Percentiles rank a stretch among this genome's conserved stretches.
Evolutionary conservation across 2,329 filamentous ascomycete species (phyloP).

Genomic region (Podosphaera fusca): DNA sequence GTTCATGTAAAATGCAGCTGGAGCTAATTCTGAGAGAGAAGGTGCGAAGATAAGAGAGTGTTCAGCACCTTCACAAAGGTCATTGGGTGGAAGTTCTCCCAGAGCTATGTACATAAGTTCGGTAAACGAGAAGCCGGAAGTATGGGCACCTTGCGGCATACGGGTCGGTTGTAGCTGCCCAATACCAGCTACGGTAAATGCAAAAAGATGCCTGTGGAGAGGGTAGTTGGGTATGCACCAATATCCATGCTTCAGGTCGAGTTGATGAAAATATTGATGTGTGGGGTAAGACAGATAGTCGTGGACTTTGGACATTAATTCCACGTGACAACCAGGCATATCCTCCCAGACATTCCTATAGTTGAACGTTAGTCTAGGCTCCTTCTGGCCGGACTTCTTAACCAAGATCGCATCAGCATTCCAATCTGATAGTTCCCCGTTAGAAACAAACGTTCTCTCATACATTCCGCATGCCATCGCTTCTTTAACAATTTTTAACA

Average conservation of each 20-base stretch:
- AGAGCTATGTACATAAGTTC: neutral
- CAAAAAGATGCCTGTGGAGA: neutral
- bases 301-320: neutral
- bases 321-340: neutral
- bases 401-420: neutral
- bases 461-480: neutral
- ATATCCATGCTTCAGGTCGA: constrained; percentile 2
- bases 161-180: neutral
- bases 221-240: neutral
- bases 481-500: neutral
- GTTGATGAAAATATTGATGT: neutral
- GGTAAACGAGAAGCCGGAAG: neutral
- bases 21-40: neutral
- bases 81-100: neutral
- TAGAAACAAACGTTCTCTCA: neutral
- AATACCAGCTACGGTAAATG: neutral
- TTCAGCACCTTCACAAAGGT: neutral
- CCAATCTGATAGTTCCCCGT: constrained; percentile 1
- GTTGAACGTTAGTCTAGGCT: constrained; percentile 1
- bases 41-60: neutral
- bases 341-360: constrained; percentile 2
- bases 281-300: constrained; percentile 1
- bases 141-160: neutral
- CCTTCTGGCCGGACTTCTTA: neutral
- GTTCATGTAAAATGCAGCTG: neutral